A percentile compares a stretch with the other conserved stretches of the same genome.
Conservation (phyloP, 2,329 filamentous ascomycete species). For the Emydomyces testavorans region DNA sequence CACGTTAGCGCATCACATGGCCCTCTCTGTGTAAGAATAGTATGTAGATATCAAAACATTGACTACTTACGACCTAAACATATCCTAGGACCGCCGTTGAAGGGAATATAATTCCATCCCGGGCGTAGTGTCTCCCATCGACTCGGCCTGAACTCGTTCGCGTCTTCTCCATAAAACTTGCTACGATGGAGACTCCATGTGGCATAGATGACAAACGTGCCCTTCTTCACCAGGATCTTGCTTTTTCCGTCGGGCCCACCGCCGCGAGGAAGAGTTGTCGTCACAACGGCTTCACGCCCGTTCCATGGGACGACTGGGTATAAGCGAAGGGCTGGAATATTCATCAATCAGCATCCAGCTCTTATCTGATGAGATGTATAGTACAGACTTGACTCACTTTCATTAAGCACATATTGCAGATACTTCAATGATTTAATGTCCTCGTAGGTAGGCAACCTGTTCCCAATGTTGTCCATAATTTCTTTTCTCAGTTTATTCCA, state of each 20-base stretch:
- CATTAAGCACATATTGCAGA: conserved; percentile 30
- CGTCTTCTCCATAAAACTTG: conserved; percentile 39
- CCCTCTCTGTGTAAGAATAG: neutral
- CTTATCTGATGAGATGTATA: neutral
- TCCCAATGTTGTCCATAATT: conserved; percentile 33
- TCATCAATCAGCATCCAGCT: neutral
- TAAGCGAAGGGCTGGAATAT: conserved; percentile 37
- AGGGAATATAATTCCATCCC: conserved; percentile 44
- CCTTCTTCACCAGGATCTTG: conserved; percentile 40
- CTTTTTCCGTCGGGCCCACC: conserved; percentile 38
- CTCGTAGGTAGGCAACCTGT: conserved; percentile 34
- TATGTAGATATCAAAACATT: neutral
- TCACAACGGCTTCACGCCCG: conserved; percentile 37
- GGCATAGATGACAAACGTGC: conserved; percentile 34
- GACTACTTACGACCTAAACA: conserved; percentile 35
- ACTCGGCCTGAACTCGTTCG: conserved; percentile 39
- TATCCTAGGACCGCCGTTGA: conserved; percentile 43
- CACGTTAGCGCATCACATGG: neutral
- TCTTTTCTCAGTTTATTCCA: conserved; percentile 29
- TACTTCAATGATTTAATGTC: conserved; percentile 33
- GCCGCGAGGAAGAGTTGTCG: conserved; percentile 42
- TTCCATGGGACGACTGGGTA: conserved; percentile 47
- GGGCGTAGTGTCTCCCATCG: conserved; percentile 43
- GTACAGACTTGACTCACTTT: conserved; percentile 22
- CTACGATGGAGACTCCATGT: conserved; percentile 42